These are phyloP conservation scores for Acorus calamus DNA, from an alignment of 106 monocot species.

Conservation along the genomic window DNA sequence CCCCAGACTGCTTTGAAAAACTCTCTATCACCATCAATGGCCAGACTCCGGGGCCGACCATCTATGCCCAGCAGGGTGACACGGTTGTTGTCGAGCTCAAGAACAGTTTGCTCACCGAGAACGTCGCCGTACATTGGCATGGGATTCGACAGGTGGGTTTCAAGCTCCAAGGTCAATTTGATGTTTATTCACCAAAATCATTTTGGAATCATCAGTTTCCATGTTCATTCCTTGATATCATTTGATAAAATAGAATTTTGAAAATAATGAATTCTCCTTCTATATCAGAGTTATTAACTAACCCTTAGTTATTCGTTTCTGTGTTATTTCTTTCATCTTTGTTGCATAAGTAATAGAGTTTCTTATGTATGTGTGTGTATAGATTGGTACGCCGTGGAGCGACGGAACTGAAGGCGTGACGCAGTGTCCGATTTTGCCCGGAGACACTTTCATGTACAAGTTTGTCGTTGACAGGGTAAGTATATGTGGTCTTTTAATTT, in stretches of 20 bases:
- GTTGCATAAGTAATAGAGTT: too few species aligned
- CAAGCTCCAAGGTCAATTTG: too few species aligned
- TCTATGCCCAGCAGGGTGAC: constrained; percentile 66
- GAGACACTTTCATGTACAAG: constrained; percentile 61
- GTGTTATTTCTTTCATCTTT: neutral
- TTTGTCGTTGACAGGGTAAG: constrained; percentile 79
- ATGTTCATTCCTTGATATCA: too few species aligned
- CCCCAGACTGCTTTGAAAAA: constrained; percentile 71
- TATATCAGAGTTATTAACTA: too few species aligned
- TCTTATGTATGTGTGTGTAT: neutral
- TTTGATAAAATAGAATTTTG: too few species aligned
- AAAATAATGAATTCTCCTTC: too few species aligned
- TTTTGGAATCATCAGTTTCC: too few species aligned
- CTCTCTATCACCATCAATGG: constrained; percentile 62
- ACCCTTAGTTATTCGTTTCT: too few species aligned
- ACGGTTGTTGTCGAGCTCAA: constrained; percentile 52
- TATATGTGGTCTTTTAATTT: neutral
- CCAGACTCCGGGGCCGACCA: constrained; percentile 64
- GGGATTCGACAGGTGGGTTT: constrained; percentile 63
- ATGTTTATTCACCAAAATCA: too few species aligned
- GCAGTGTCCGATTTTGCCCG: constrained; percentile 73
- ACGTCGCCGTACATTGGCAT: constrained; percentile 79
- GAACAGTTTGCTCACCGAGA: constrained; percentile 60
- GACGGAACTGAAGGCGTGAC: constrained; percentile 78
- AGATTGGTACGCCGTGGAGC: constrained; percentile 81